Percentiles rank a stretch among this genome's conserved stretches.
These are phyloP conservation scores for Calonectria fujianensis DNA, from an alignment of 2,329 filamentous ascomycete genomes.

Conservation along the genomic window DNA sequence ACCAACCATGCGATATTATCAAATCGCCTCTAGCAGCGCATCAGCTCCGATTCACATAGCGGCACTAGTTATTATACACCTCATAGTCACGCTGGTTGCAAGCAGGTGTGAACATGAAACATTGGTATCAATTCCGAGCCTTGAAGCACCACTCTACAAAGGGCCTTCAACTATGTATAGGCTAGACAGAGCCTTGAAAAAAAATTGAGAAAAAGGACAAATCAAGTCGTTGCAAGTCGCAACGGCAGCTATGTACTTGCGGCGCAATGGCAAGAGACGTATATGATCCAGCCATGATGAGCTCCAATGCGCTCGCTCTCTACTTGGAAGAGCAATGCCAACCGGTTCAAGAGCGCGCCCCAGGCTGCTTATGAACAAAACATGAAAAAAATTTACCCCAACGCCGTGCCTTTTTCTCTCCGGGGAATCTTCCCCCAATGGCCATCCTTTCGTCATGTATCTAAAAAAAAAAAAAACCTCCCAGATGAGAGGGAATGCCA, in stretches of 20 bases:
- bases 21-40: neutral
- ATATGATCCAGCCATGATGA: neutral
- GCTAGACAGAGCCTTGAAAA: slow-evolving; percentile 2
- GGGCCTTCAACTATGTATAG: slow-evolving; percentile 36
- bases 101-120: slow-evolving; percentile 36
- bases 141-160: slow-evolving; percentile 40
- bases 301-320: slow-evolving; percentile 14
- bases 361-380: slow-evolving; percentile 30
- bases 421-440: slow-evolving; percentile 35
- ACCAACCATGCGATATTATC: neutral
- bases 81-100: neutral
- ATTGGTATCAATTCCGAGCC: slow-evolving; percentile 54
- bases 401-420: slow-evolving; percentile 53
- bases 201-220: neutral
- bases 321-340: neutral
- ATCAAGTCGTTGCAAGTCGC: slow-evolving; percentile 1
- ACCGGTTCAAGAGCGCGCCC: neutral
- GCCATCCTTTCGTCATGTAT: slow-evolving; percentile 51
- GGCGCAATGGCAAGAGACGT: slow-evolving; percentile 23
- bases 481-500: slow-evolving; percentile 39
- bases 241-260: slow-evolving; percentile 39
- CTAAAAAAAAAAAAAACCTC: slow-evolving; percentile 44
- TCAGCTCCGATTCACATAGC: neutral
- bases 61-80: no score
- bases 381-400: slow-evolving; percentile 43